Evolutionary conservation across 306 rosid genomes (phyloP), one percentile per base, ranked within the genome.

Genomic region (Casuarina cunninghamiana): DNA sequence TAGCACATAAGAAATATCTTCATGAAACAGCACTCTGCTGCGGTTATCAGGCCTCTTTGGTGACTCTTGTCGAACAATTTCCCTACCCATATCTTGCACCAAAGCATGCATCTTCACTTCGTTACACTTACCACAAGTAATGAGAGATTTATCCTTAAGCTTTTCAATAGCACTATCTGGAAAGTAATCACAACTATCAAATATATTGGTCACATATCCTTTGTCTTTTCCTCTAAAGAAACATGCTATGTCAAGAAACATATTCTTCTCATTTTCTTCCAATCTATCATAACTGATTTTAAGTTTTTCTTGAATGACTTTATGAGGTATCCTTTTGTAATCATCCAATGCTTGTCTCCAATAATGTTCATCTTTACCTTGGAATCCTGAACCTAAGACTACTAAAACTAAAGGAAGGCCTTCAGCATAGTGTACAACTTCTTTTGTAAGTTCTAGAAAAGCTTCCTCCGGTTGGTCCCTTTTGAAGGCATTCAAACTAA

Each of bases 191-290:
- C 78, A 67, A 15, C 26, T 60, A 4, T 82, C 76, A 1, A 84
- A 45, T 71, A 79, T 41, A 17, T 74, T 48, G 2, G 58, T 72
- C 1, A 82, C 81, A 70, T 53, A 44, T 0, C 21, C 73, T 75
- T 19, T 5, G 2, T 0, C 0, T 26, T 43, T 2, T 0, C 85
- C 88, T 9, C 53, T 74, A 15, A 87, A 82, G 77, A 87, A 87
- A 60, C 86, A 82, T 57, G 88, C 88, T 53, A 84, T 77, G 5
- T 84, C 81, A 19, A 87, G 83, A 15, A 84, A 81, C 37, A 81
- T 82, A 8, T 79, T 72, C 1, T 65, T 73, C 19, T 62, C 65
- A 11, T 19, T 37, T 0, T 66, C 75, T 4, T 81, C 81, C 69
- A 81, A 63, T 19, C 65, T 60, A 26, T 86, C 73, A 55, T 35